These are phyloP conservation scores for Wickerhamomyces alni DNA, from an alignment of 805 yeast genomes.

Conservation along the genomic window DNA sequence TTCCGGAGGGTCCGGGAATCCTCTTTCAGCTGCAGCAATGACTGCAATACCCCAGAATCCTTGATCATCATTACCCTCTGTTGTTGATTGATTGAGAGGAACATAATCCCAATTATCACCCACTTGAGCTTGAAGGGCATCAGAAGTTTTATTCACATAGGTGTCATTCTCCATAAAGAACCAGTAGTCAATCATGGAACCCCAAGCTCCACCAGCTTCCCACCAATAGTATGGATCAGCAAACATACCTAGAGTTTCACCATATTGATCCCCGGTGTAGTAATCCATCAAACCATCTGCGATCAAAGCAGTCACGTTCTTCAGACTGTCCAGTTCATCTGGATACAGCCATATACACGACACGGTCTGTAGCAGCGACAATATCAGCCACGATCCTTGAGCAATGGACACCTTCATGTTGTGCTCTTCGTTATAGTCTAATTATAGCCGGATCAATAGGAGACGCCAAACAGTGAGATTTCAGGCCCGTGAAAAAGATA, in stretches of 20 bases:
- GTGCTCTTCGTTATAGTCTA: background rate
- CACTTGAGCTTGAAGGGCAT: slow-evolving; percentile 58
- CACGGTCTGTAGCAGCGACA: slow-evolving; percentile 2
- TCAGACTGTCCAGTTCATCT: slow-evolving; percentile 24
- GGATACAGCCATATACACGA: slow-evolving; percentile 23
- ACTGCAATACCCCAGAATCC: slow-evolving; percentile 89
- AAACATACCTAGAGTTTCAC: slow-evolving; percentile 72
- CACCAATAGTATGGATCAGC: slow-evolving; percentile 81
- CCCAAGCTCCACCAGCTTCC: slow-evolving; percentile 81
- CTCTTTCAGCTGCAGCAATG: slow-evolving; percentile 79
- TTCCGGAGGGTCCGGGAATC: slow-evolving; percentile 64
- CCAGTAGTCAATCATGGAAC: slow-evolving; percentile 57
- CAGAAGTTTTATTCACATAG: slow-evolving; percentile 46
- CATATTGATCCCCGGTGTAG: slow-evolving; percentile 55
- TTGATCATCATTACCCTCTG: slow-evolving; percentile 93
- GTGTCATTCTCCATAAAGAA: slow-evolving; percentile 63
- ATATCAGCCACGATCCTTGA: background rate
- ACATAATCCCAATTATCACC: slow-evolving; percentile 63
- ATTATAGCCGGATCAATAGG: background rate
- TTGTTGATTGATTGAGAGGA: slow-evolving; percentile 74
- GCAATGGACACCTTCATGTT: background rate
- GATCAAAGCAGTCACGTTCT: slow-evolving; percentile 47
- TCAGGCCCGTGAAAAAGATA: no score
- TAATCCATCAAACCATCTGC: slow-evolving; percentile 70
- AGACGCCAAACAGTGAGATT: no score